A percentile compares a stretch with the other conserved stretches of the same genome.
Conservation (phyloP, 2,329 filamentous ascomycete genomes). For the Endocalyx cinctus region DNA sequence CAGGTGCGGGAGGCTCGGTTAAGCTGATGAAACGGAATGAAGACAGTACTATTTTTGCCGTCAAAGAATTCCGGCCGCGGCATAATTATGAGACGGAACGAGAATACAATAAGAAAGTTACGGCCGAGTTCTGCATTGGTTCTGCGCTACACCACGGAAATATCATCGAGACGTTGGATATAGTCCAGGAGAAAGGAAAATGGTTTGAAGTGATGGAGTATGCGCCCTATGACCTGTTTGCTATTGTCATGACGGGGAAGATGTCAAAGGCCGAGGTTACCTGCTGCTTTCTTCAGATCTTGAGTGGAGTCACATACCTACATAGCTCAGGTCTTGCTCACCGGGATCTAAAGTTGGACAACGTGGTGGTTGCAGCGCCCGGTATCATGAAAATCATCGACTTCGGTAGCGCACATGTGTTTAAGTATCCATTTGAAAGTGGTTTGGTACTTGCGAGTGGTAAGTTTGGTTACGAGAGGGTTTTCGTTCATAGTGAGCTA, state of each 20-base stretch:
- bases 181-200: constrained; percentile 85
- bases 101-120: constrained; percentile 97
- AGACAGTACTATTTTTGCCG: constrained; percentile 90
- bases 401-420: constrained; percentile 95
- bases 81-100: constrained; percentile 92
- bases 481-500: constrained; percentile 6
- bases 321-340: constrained; percentile 94
- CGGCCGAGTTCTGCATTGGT: constrained; percentile 95
- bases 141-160: constrained; percentile 97
- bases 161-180: constrained; percentile 96
- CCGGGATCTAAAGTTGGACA: constrained; percentile 92
- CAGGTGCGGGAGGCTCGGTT: constrained; percentile 91
- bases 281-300: constrained; percentile 88
- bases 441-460: constrained; percentile 77
- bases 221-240: constrained; percentile 91
- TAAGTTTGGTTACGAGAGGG: constrained; percentile 39
- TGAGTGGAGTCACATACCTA: constrained; percentile 90
- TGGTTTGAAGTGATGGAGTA: constrained; percentile 99
- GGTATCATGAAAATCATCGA: constrained; percentile 99
- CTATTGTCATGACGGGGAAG: constrained; percentile 97
- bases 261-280: constrained; percentile 90
- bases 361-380: constrained; percentile 92
- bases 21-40: constrained; percentile 89
- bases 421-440: constrained; percentile 94
- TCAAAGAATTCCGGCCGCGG: constrained; percentile 91